Conservation (phyloP, 768 basidiomycete species). For the Amanita rubescens region DNA sequence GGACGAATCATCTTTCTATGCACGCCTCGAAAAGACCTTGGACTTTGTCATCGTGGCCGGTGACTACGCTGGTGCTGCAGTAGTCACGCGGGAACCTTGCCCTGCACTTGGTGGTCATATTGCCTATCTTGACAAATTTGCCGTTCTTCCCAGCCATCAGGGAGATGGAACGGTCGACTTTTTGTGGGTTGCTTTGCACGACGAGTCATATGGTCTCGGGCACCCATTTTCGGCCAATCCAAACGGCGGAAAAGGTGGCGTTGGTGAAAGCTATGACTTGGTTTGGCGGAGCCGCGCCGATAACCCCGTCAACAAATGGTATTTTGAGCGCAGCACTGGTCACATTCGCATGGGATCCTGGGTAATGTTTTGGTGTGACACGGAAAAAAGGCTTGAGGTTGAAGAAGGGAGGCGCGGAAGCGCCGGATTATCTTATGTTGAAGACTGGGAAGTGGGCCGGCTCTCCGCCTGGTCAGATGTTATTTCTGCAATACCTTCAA, state of each 20-base stretch:
- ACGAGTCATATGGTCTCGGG: conserved; percentile 96
- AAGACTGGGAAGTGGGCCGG: conserved; percentile 70
- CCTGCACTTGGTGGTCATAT: conserved; percentile 41
- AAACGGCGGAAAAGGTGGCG: conserved; percentile 86
- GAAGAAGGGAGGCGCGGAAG: conserved; percentile 59
- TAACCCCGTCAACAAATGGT: conserved; percentile 99
- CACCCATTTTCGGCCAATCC: conserved; percentile 91
- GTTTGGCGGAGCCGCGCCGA: conserved; percentile 92
- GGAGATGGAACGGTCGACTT: conserved; percentile 99
- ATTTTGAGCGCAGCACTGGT: conserved; percentile 92
- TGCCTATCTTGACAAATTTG: conserved; percentile 97
- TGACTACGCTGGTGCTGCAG: conserved; percentile 91
- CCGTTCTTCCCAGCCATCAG: conserved; percentile 89
- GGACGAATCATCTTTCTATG: conserved; percentile 68
- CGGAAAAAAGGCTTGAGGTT: conserved; percentile 73
- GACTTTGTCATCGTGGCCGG: conserved; percentile 94
- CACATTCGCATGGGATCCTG: conserved; percentile 81
- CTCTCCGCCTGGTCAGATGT: conserved; percentile 62
- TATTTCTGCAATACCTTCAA: conserved; percentile 66
- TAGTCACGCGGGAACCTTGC: conserved; percentile 67
- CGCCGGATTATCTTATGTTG: conserved; percentile 63
- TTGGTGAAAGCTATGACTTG: conserved; percentile 86
- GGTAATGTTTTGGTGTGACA: conserved; percentile 99
- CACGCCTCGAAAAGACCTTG: conserved; percentile 63
- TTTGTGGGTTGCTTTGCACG: conserved; percentile 96